Conservation (phyloP, 805 yeast species). For the Metschnikowia kunwiensis region DNA sequence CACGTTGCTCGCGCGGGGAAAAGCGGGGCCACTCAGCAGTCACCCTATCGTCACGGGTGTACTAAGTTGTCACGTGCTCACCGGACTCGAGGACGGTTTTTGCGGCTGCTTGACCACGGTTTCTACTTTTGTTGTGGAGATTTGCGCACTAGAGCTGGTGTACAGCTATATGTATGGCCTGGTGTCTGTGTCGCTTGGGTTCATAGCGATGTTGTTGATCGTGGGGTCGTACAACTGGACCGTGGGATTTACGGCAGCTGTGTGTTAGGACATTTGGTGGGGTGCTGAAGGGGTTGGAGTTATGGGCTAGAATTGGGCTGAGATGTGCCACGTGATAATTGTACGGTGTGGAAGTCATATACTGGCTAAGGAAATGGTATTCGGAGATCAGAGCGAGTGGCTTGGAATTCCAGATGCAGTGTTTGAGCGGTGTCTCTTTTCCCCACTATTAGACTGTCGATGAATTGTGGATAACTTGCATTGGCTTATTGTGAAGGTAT, state of each 20-base stretch:
- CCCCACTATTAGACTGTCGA: too few relatives aligned
- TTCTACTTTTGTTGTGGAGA: conserved; percentile 73
- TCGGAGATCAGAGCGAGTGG: too few relatives aligned
- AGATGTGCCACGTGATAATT: too few relatives aligned
- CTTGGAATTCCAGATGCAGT: too few relatives aligned
- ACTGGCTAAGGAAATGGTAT: too few relatives aligned
- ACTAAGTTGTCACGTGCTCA: conserved; percentile 48
- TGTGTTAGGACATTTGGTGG: conserved; percentile 10
- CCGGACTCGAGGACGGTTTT: conserved; percentile 60
- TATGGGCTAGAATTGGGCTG: too few relatives aligned
- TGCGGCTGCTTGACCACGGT: conserved; percentile 74
- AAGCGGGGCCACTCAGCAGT: conserved; percentile 15
- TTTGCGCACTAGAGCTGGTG: conserved; percentile 32
- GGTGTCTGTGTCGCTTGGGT: conserved; percentile 46
- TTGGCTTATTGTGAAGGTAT: too few relatives aligned
- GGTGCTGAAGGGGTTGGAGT: too few relatives aligned
- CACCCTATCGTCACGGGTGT: conserved; percentile 27
- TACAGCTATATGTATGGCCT: conserved; percentile 51
- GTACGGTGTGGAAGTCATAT: too few relatives aligned
- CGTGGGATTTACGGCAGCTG: conserved; percentile 35
- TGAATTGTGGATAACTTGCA: too few relatives aligned
- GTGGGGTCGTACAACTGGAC: conserved; percentile 77
- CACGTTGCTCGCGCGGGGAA: conserved; percentile 46
- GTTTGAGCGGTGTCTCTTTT: too few relatives aligned
- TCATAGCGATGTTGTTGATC: conserved; percentile 50